phyloP scores from a whole-genome alignment of 768 basidiomycete genomes.

The Tylopilus rubrobrunneus region DNA sequence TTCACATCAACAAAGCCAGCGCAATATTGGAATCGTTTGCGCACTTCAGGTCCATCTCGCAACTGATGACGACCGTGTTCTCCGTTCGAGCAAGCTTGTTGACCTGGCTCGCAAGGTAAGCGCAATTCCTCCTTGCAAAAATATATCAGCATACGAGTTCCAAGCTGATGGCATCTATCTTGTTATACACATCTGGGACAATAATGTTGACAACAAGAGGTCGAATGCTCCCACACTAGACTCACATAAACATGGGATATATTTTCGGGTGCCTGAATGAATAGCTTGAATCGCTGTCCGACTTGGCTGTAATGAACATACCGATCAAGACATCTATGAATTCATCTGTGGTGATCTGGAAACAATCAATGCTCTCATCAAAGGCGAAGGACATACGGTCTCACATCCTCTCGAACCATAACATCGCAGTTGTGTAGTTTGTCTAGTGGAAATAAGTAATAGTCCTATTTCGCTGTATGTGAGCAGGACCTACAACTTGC shows the following conservation, averaged over 20 bases:
- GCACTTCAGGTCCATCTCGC: slow-evolving; percentile 90
- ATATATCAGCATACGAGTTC: slow-evolving; percentile 43
- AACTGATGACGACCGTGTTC: slow-evolving; percentile 91
- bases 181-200: slow-evolving; percentile 88
- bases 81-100: slow-evolving; percentile 80
- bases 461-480: not conserved
- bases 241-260: slow-evolving; percentile 88
- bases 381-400: slow-evolving; percentile 3
- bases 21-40: slow-evolving; percentile 11
- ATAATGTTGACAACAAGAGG: not conserved
- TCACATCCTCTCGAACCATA: slow-evolving; percentile 96
- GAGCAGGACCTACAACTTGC: slow-evolving; percentile 62
- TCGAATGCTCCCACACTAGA: slow-evolving; percentile 4
- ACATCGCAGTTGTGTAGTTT: slow-evolving; percentile 94
- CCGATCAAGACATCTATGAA: slow-evolving; percentile 99
- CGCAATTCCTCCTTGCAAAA: not conserved
- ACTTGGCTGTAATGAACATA: slow-evolving; percentile 22
- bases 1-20: slow-evolving; percentile 1
- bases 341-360: slow-evolving; percentile 88
- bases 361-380: slow-evolving; percentile 2
- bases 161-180: slow-evolving; percentile 84
- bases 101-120: slow-evolving; percentile 35
- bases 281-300: not conserved
- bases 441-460: slow-evolving; percentile 41
- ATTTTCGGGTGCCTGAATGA: slow-evolving; percentile 82